Evolutionary conservation across 352 stramenopile species (phyloP), one percentile per base, ranked within the genome.

Genomic region (Peronospora tabacina): DNA sequence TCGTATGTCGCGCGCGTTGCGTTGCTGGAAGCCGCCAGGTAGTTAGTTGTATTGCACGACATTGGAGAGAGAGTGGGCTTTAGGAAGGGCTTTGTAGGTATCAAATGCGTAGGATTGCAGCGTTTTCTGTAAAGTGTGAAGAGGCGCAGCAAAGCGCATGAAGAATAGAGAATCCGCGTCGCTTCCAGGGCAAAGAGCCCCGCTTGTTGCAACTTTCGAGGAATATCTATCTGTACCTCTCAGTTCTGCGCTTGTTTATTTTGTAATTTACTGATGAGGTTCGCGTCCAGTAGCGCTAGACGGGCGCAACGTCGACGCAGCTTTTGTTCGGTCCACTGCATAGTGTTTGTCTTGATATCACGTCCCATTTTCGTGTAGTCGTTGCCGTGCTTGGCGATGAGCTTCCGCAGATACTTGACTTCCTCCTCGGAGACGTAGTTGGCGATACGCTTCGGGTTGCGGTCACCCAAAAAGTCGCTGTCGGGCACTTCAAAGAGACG

Each of bases 291-390:
- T 49, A 91, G 66, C 57, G 68, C 70, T 30, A 91, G 62, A 47
- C 80, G 77, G 44, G 76, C 80, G 52, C 77, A 91, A 36, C 80
- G 80, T 30, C 66, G 55, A 56, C 75, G 72, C 30, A 91, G 63
- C 54, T 88, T 89, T 40, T 70, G 63, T 44, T 67, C 75, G 11
- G 80, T 89, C 80, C 80, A 91, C 66, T 91, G 80, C 73, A 84
- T 82, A 48, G 80, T 80, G 72, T 91, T 91, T 33, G 61, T 71
- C 69, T 91, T 91, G 55, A 91, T 83, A 42, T 91, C 80, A 47
- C 77, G 71, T 55, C 62, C 70, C 80, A 91, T 91, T 58, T 75
- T 79, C 47, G 72, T 71, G 66, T 72, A 87, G 64, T 86, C 44
- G 22, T 91, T 73, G 40, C 68, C 70, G 52, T 89, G 63, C 59